A percentile compares a stretch with the other conserved stretches of the same genome.
These are phyloP conservation scores for Rhododendron ovatum DNA, from an alignment of 148 eudicot genomes.

Conservation along the genomic window DNA sequence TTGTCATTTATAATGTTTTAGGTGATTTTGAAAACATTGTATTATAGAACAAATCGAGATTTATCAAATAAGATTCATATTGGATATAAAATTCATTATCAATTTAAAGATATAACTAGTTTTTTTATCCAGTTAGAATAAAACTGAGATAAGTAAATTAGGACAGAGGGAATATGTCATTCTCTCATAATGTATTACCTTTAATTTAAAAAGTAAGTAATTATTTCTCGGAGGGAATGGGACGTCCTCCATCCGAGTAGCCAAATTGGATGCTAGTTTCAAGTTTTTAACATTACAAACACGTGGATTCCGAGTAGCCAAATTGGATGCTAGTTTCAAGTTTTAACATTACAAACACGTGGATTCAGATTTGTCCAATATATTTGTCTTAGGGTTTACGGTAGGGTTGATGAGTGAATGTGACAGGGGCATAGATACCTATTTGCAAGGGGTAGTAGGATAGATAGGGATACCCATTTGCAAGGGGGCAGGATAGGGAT, in stretches of 20 bases:
- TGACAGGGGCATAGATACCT: neutral
- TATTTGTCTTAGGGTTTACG: neutral
- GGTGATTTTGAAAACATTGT: too few relatives aligned
- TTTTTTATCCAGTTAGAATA: too few relatives aligned
- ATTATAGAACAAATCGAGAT: too few relatives aligned
- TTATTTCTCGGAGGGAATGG: too few relatives aligned
- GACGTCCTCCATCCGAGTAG: neutral
- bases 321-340: neutral
- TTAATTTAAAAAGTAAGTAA: too few relatives aligned
- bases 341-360: neutral
- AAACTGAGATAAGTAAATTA: too few relatives aligned
- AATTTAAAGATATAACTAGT: too few relatives aligned
- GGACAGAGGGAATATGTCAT: too few relatives aligned
- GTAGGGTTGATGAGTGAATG: too few relatives aligned
- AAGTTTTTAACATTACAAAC: neutral
- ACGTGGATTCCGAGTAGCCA: neutral
- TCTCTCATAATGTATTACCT: accelerated
- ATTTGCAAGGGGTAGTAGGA: neutral
- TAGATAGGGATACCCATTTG: neutral
- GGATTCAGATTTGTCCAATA: neutral
- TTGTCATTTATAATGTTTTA: too few relatives aligned
- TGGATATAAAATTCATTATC: too few relatives aligned
- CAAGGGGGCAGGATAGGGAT: neutral
- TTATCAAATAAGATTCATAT: too few relatives aligned
- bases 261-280: neutral